Evolutionary conservation across 2,329 filamentous ascomycete species (phyloP).

Genomic region (Fusarium papillatum): DNA sequence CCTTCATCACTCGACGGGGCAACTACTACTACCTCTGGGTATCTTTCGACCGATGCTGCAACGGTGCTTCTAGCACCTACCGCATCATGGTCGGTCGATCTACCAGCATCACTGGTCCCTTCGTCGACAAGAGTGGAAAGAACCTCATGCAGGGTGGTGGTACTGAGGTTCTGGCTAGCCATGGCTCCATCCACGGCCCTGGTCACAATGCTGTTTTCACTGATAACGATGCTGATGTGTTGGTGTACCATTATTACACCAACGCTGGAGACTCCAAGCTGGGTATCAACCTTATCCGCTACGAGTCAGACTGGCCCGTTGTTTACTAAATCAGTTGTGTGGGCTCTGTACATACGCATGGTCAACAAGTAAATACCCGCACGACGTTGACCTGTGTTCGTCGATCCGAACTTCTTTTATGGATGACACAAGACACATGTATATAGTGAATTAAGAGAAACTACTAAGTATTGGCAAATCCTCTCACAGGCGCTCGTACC

Average conservation of each 20-base stretch:
- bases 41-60: constrained; percentile 48
- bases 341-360: neutral
- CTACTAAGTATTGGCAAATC: neutral
- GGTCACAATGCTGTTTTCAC: constrained; percentile 49
- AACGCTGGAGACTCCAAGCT: constrained; percentile 40
- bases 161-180: constrained; percentile 46
- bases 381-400: neutral
- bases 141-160: constrained; percentile 47
- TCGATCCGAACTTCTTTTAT: neutral
- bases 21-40: constrained; percentile 51
- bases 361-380: neutral
- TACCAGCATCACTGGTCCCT: constrained; percentile 45
- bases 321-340: constrained; percentile 36
- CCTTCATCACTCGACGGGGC: constrained; percentile 45
- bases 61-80: constrained; percentile 47
- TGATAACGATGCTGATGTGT: constrained; percentile 47
- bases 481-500: neutral
- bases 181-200: constrained; percentile 46
- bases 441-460: neutral
- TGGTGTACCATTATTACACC: constrained; percentile 49
- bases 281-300: constrained; percentile 48
- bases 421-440: neutral
- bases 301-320: constrained; percentile 48
- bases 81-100: constrained; percentile 50
- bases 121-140: constrained; percentile 42